phyloP scores from a whole-genome alignment of 2,329 filamentous ascomycete species.

The Arthrobotrys iridis region DNA sequence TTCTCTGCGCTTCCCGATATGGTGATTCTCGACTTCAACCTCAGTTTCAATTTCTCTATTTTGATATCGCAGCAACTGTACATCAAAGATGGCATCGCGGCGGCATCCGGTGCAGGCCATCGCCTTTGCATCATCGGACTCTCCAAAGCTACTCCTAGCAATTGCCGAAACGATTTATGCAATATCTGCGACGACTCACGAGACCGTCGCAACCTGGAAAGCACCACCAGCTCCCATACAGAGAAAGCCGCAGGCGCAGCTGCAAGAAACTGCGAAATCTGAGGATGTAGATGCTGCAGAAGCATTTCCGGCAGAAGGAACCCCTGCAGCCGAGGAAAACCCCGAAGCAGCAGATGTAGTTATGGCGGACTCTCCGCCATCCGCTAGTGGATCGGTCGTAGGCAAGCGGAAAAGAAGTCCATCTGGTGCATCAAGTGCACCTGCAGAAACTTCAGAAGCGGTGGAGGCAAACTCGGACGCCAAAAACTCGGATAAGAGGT shows the following conservation, averaged over 20 bases:
- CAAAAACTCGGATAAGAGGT: background rate
- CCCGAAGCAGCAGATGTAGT: slow-evolving; percentile 9
- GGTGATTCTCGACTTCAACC: background rate
- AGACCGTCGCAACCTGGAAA: slow-evolving; percentile 38
- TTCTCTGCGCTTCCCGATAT: background rate
- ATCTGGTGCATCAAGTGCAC: slow-evolving; percentile 15
- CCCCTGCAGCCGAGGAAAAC: background rate
- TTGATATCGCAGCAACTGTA: background rate
- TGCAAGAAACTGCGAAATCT: background rate
- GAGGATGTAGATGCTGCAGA: slow-evolving; percentile 12
- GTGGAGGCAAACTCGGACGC: background rate
- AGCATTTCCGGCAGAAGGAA: background rate
- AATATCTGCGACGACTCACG: slow-evolving; percentile 24
- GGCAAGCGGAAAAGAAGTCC: slow-evolving; percentile 52
- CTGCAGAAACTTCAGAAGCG: background rate
- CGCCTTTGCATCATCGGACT: slow-evolving; percentile 1
- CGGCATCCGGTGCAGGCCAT: slow-evolving; percentile 42
- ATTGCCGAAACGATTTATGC: slow-evolving; percentile 40
- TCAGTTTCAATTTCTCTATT: background rate
- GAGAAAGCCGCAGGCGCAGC: slow-evolving; percentile 18
- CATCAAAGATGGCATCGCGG: slow-evolving; percentile 27
- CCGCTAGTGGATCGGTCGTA: background rate
- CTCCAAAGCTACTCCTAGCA: slow-evolving; percentile 33
- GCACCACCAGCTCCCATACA: slow-evolving; percentile 34
- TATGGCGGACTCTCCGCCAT: slow-evolving; percentile 34